Evolutionary conservation across 169 alveolate species (phyloP).

Genomic region (Plasmodium knowlesi): DNA sequence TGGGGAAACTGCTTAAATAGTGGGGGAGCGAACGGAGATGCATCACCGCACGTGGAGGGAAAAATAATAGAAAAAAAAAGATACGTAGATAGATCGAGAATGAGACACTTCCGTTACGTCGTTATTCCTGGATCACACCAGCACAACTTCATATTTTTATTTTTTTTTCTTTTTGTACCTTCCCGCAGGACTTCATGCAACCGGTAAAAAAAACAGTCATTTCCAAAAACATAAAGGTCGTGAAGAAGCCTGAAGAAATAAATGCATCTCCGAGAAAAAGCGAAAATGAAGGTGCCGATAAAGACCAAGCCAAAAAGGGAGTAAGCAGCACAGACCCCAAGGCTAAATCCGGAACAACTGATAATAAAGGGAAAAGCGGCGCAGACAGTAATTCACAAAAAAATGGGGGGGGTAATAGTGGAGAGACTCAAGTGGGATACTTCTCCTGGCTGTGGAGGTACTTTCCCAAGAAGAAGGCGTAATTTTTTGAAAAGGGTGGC

Average conservation of each 20-base stretch:
- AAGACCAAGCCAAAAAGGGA: conserved; percentile 17
- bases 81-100: not conserved
- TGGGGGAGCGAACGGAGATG: not conserved
- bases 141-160: not conserved
- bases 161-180: not conserved
- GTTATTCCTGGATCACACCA: not conserved
- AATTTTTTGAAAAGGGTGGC: not conserved
- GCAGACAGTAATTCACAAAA: conserved; percentile 27
- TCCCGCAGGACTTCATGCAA: conserved; percentile 19
- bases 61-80: not conserved
- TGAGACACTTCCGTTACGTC: not conserved
- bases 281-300: not conserved
- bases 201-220: conserved; percentile 62
- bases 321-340: not conserved
- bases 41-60: not conserved
- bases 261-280: not conserved
- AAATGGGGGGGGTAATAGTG: not conserved
- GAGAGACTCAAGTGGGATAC: conserved; percentile 9
- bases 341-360: not conserved
- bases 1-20: not conserved
- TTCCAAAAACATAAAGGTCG: conserved; percentile 44
- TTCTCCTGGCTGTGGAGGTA: conserved; percentile 67
- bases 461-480: conserved; percentile 40
- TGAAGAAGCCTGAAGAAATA: conserved; percentile 36
- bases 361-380: not conserved